Evolutionary conservation across 345 rosid species (phyloP).

Genomic region (Rhizophora apiculata): DNA sequence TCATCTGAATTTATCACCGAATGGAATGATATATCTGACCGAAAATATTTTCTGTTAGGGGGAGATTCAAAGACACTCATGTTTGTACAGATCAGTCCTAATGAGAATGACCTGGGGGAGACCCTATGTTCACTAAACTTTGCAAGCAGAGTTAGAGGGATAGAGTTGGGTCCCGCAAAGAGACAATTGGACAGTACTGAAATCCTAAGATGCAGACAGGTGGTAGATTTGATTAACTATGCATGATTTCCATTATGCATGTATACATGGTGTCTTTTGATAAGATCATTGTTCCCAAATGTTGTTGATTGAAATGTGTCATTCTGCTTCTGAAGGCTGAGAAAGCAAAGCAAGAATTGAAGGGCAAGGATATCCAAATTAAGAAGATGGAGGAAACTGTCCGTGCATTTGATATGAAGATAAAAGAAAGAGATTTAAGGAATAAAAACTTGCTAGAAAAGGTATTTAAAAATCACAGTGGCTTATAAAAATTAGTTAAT

Average conservation of each 20-base stretch:
- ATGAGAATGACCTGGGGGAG: conserved; percentile 73
- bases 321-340: conserved; percentile 47
- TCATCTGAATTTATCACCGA: not conserved
- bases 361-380: conserved; percentile 80
- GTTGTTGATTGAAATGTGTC: not conserved
- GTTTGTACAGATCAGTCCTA: conserved; percentile 97
- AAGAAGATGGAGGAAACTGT: conserved; percentile 83
- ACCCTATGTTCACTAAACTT: conserved; percentile 90
- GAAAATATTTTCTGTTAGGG: conserved; percentile 43
- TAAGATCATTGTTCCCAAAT: not conserved
- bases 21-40: conserved; percentile 17
- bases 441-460: conserved; percentile 77
- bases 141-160: conserved; percentile 94
- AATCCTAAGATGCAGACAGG: conserved; percentile 73
- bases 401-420: conserved; percentile 57
- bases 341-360: conserved; percentile 75
- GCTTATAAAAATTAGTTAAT: not conserved
- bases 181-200: conserved; percentile 78
- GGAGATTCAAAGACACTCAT: conserved; percentile 96
- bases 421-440: conserved; percentile 76
- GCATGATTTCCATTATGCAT: not conserved
- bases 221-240: conserved; percentile 39
- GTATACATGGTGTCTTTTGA: not conserved
- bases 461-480: conserved; percentile 32
- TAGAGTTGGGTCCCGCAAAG: conserved; percentile 90